These are phyloP conservation scores for Rubia yunnanensis DNA, from an alignment of 257 asterid genomes.

Conservation along the genomic window DNA sequence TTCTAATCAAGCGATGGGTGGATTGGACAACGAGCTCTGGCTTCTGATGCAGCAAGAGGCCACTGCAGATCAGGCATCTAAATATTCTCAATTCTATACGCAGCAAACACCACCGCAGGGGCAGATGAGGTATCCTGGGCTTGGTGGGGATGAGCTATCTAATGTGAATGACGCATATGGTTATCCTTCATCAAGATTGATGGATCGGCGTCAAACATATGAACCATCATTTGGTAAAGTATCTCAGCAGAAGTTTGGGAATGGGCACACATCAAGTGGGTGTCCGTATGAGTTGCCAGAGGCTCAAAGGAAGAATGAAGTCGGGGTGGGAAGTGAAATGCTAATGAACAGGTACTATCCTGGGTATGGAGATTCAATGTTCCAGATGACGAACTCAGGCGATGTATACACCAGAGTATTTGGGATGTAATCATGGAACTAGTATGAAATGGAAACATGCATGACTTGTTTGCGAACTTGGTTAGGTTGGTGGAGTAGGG, in stretches of 20 bases:
- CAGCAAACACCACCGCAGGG: conserved; percentile 40
- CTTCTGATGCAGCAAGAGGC: conserved; percentile 54
- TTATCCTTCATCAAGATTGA: conserved; percentile 45
- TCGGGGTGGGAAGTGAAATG: conserved; percentile 43
- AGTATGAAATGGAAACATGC: conserved; percentile 4
- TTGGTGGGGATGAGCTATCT: conserved; percentile 27
- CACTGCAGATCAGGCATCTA: conserved; percentile 35
- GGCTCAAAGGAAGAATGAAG: conserved; percentile 39
- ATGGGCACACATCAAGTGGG: conserved; percentile 37
- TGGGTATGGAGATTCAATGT: conserved; percentile 58
- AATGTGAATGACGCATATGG: conserved; percentile 27
- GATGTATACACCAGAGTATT: conserved; percentile 60
- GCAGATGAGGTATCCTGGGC: conserved; percentile 33
- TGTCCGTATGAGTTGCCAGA: conserved; percentile 35
- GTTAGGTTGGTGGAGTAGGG: not conserved
- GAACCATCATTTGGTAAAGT: conserved; percentile 31
- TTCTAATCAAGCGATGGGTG: conserved; percentile 23
- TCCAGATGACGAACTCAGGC: conserved; percentile 42
- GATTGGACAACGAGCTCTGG: conserved; percentile 60
- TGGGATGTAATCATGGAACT: conserved; percentile 36
- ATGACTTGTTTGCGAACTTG: conserved; percentile 19
- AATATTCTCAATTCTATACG: conserved; percentile 33
- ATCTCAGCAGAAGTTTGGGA: conserved; percentile 39
- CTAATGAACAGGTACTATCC: conserved; percentile 42
- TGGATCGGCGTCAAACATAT: conserved; percentile 32